These are phyloP conservation scores for Artemisia annua DNA, from an alignment of 129 eudicot genomes.

Conservation along the genomic window DNA sequence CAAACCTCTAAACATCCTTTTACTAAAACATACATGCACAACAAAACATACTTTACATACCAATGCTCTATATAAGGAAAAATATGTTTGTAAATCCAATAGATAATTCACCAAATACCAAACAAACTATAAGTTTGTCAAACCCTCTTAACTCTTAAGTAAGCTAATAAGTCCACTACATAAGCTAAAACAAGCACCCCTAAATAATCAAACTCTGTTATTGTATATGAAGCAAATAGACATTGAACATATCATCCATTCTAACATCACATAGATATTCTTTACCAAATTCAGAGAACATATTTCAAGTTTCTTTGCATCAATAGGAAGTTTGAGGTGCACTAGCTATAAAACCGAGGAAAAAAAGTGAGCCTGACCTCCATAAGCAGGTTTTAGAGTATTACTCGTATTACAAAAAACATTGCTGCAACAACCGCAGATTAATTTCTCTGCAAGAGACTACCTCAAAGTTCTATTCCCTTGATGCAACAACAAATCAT, in stretches of 20 bases:
- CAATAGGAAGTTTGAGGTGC: neutral
- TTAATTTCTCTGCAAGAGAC: slow-evolving; percentile 13
- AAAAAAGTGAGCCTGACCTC: slow-evolving; percentile 10
- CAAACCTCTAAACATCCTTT: too few relatives aligned
- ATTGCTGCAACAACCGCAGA: slow-evolving; percentile 26
- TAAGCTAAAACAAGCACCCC: too few relatives aligned
- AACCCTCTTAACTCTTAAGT: too few relatives aligned
- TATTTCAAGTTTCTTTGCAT: neutral
- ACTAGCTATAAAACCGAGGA: slow-evolving; percentile 1
- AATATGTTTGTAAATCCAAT: too few relatives aligned
- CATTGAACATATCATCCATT: neutral
- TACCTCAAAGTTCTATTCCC: slow-evolving; percentile 7
- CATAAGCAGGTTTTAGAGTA: slow-evolving; percentile 10
- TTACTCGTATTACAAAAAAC: slow-evolving; percentile 30
- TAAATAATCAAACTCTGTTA: too few relatives aligned
- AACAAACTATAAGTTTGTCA: too few relatives aligned
- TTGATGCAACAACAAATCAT: slow-evolving; percentile 22
- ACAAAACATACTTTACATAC: too few relatives aligned
- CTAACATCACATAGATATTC: neutral
- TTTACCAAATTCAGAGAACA: neutral
- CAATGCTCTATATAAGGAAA: too few relatives aligned
- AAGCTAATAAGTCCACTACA: too few relatives aligned
- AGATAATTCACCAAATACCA: too few relatives aligned
- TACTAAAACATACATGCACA: too few relatives aligned
- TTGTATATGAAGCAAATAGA: too few relatives aligned